Percentiles rank a stretch among this genome's conserved stretches.
Evolutionary conservation across 805 yeast species (phyloP).

Genomic region (Yamadazyma insecticola): DNA sequence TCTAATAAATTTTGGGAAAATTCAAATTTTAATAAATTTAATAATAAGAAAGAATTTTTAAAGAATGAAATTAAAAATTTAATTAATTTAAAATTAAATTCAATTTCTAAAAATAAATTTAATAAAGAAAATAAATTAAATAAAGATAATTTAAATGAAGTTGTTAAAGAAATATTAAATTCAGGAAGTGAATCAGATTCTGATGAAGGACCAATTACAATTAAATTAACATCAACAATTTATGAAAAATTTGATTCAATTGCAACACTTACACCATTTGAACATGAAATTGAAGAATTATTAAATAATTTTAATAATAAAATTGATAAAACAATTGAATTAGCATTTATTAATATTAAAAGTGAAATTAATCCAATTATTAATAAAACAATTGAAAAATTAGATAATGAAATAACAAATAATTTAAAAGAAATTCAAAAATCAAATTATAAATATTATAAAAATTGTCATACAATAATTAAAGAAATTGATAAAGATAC

Average conservation of each 20-base stretch:
- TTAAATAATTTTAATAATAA: slow-evolving; percentile 28
- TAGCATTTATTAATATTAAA: slow-evolving; percentile 29
- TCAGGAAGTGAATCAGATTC: slow-evolving; percentile 9
- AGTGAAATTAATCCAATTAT: slow-evolving; percentile 27
- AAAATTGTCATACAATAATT: slow-evolving; percentile 25
- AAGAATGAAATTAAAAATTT: slow-evolving; percentile 22
- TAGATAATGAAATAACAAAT: slow-evolving; percentile 21
- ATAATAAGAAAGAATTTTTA: slow-evolving; percentile 19
- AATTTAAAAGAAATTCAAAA: slow-evolving; percentile 25
- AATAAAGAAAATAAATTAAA: slow-evolving; percentile 6
- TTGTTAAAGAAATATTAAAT: slow-evolving; percentile 19
- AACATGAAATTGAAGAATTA: slow-evolving; percentile 23
- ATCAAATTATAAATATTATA: slow-evolving; percentile 25
- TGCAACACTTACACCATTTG: slow-evolving; percentile 8
- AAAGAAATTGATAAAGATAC: slow-evolving; percentile 29
- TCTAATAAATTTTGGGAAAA: slow-evolving; percentile 9
- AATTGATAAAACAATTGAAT: slow-evolving; percentile 28
- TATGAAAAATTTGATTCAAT: slow-evolving; percentile 10
- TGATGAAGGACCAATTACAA: slow-evolving; percentile 14
- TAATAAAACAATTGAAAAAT: slow-evolving; percentile 16
- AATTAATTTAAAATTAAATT: slow-evolving; percentile 10
- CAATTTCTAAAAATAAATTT: background rate
- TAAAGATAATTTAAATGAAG: slow-evolving; percentile 11
- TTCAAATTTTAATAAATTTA: slow-evolving; percentile 13
- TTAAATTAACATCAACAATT: slow-evolving; percentile 21